phyloP scores from a whole-genome alignment of 805 yeast species.

The Schwanniomyces pseudopolymorphus region DNA sequence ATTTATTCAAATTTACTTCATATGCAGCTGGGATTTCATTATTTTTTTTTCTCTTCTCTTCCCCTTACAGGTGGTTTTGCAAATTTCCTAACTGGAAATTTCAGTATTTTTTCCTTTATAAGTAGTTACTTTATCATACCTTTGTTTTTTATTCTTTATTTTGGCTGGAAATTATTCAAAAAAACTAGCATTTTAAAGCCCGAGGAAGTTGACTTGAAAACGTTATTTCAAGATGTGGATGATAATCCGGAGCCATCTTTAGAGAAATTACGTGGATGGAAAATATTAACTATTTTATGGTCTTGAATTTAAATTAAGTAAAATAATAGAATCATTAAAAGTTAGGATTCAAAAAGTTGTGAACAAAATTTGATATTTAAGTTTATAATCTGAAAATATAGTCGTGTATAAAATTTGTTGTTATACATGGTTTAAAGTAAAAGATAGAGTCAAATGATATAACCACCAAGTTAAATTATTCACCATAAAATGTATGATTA shows the following conservation, averaged over 20 bases:
- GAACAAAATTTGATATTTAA: too few relatives aligned
- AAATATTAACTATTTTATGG: conserved; percentile 17
- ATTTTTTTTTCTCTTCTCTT: conserved; percentile 18
- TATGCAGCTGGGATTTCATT: conserved; percentile 9
- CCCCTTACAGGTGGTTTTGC: conserved; percentile 36
- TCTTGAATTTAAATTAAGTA: conserved; percentile 11
- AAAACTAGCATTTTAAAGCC: conserved; percentile 29
- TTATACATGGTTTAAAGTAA: too few relatives aligned
- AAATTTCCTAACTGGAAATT: conserved; percentile 32
- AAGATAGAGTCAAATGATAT: too few relatives aligned
- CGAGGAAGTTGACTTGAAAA: conserved; percentile 30
- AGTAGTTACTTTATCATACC: conserved; percentile 23
- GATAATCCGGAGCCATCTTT: conserved; percentile 28
- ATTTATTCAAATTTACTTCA: conserved; percentile 19
- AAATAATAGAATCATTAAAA: too few relatives aligned
- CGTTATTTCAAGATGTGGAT: conserved; percentile 24
- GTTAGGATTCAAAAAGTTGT: too few relatives aligned
- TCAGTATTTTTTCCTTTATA: conserved; percentile 20
- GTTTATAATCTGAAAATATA: too few relatives aligned
- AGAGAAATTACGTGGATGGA: conserved; percentile 19
- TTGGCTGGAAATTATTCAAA: conserved; percentile 33
- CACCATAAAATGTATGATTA: too few relatives aligned
- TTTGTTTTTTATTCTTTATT: conserved; percentile 23
- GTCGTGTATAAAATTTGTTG: too few relatives aligned
- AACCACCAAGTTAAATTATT: too few relatives aligned